Conservation (phyloP, 805 yeast species). For the Pichia nanzhaoensis region DNA sequence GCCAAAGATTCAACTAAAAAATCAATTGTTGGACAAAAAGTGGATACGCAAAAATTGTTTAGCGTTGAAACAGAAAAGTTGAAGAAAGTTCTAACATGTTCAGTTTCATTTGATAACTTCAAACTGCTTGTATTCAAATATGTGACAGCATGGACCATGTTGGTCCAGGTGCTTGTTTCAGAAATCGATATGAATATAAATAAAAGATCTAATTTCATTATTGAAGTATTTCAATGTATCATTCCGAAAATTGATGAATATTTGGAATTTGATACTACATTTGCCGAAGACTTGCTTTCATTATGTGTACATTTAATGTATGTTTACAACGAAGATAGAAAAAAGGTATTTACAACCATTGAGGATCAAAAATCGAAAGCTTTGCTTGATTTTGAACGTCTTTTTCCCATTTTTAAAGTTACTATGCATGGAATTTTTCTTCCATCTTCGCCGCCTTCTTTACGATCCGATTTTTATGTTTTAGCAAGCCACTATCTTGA, state of each 20-base stretch:
- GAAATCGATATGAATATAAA: constrained; percentile 40
- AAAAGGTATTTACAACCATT: constrained; percentile 17
- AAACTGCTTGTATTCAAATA: constrained; percentile 50
- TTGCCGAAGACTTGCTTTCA: constrained; percentile 72
- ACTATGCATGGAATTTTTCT: constrained; percentile 68
- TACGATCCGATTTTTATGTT: constrained; percentile 77
- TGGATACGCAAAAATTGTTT: constrained; percentile 17
- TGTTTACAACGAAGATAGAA: constrained; percentile 44
- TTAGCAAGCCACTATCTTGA: constrained; percentile 60
- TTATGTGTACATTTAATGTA: constrained; percentile 66
- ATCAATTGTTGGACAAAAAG: constrained; percentile 13
- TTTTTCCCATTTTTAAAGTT: constrained; percentile 65
- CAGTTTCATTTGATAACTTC: constrained; percentile 40
- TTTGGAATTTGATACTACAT: constrained; percentile 55
- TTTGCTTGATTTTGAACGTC: constrained; percentile 39
- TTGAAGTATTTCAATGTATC: constrained; percentile 69
- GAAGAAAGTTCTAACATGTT: constrained; percentile 37
- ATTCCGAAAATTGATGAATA: constrained; percentile 74
- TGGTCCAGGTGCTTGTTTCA: constrained; percentile 65
- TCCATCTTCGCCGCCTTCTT: constrained; percentile 56
- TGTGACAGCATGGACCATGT: constrained; percentile 76
- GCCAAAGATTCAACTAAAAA: constrained; percentile 24
- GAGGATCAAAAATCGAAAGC: constrained; percentile 29
- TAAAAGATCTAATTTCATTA: constrained; percentile 53
- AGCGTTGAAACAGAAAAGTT: constrained; percentile 24